These are phyloP conservation scores for Wilcoxina mikolae DNA, from an alignment of 495 filamentous ascomycete genomes.

Conservation along the genomic window DNA sequence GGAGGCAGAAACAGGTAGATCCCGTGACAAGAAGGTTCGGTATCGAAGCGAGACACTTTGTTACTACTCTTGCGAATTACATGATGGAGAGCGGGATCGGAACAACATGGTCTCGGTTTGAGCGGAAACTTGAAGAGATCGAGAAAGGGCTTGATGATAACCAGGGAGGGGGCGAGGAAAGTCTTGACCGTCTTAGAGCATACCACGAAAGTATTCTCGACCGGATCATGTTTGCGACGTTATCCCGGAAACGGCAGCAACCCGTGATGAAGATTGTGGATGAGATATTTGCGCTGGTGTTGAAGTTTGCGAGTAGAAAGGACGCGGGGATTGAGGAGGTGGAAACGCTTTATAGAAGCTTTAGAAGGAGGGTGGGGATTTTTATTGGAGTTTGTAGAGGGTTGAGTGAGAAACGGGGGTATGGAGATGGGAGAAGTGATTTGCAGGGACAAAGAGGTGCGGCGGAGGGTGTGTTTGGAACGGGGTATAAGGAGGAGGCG, in stretches of 20 bases:
- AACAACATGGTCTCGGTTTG: constrained; percentile 54
- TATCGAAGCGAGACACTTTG: constrained; percentile 64
- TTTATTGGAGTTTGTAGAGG: constrained; percentile 51
- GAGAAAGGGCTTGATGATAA: constrained; percentile 42
- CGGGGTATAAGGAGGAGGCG: constrained; percentile 26
- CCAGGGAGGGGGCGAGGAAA: constrained; percentile 32
- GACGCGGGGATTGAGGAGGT: constrained; percentile 28
- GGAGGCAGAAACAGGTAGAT: constrained; percentile 8
- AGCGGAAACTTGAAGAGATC: constrained; percentile 46
- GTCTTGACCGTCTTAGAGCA: constrained; percentile 49
- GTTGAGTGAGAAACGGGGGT: constrained; percentile 43
- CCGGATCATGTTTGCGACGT: constrained; percentile 55
- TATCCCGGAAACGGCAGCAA: constrained; percentile 54
- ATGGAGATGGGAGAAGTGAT: constrained; percentile 36
- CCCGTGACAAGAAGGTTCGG: constrained; percentile 42
- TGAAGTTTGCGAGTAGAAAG: constrained; percentile 45
- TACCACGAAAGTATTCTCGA: constrained; percentile 67
- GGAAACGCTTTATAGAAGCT: constrained; percentile 43
- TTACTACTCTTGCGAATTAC: constrained; percentile 51
- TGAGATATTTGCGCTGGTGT: constrained; percentile 55
- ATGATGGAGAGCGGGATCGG: constrained; percentile 64
- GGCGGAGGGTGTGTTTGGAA: constrained; percentile 22
- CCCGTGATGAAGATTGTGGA: constrained; percentile 61
- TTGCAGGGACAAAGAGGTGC: constrained; percentile 27
- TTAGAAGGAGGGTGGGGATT: constrained; percentile 52